Evolutionary conservation across 345 rosid species (phyloP).

Genomic region (Corymbia maculata): DNA sequence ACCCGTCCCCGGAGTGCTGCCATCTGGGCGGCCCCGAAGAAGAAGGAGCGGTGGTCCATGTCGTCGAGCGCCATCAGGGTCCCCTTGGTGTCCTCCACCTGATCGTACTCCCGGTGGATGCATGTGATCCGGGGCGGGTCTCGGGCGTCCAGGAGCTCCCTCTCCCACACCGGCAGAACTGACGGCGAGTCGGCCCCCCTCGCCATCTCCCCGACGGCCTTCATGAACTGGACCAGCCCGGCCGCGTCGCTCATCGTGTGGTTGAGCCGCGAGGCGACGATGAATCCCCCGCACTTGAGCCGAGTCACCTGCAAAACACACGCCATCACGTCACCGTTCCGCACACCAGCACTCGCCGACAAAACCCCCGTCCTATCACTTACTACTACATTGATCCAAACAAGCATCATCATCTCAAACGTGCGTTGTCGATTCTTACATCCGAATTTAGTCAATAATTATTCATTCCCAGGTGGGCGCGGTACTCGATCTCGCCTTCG

Average conservation of each 20-base stretch:
- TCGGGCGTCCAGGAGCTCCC: slow-evolving; percentile 25
- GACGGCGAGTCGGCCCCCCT: slow-evolving; percentile 24
- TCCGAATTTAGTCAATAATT: neutral
- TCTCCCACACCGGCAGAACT: slow-evolving; percentile 31
- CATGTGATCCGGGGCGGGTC: slow-evolving; percentile 22
- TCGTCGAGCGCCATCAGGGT: slow-evolving; percentile 4
- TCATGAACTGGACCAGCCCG: slow-evolving; percentile 30
- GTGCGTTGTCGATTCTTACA: neutral
- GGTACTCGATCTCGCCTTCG: neutral
- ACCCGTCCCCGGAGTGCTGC: slow-evolving; percentile 20
- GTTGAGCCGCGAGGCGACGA: slow-evolving; percentile 1
- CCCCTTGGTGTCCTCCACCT: slow-evolving; percentile 12
- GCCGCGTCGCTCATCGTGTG: slow-evolving; percentile 41
- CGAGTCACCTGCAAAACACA: neutral
- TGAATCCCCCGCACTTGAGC: slow-evolving; percentile 4
- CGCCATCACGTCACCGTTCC: neutral
- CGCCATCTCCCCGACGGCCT: slow-evolving; percentile 33
- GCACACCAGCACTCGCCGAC: neutral
- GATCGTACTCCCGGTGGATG: slow-evolving; percentile 37
- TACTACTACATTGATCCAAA: neutral
- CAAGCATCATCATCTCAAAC: neutral
- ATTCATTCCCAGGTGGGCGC: neutral
- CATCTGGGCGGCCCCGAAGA: slow-evolving; percentile 28
- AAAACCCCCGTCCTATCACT: neutral
- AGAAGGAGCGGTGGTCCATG: slow-evolving; percentile 39